Evolutionary conservation across 768 basidiomycete species (phyloP).

Genomic region (Phlebiopsis flavidoalba): DNA sequence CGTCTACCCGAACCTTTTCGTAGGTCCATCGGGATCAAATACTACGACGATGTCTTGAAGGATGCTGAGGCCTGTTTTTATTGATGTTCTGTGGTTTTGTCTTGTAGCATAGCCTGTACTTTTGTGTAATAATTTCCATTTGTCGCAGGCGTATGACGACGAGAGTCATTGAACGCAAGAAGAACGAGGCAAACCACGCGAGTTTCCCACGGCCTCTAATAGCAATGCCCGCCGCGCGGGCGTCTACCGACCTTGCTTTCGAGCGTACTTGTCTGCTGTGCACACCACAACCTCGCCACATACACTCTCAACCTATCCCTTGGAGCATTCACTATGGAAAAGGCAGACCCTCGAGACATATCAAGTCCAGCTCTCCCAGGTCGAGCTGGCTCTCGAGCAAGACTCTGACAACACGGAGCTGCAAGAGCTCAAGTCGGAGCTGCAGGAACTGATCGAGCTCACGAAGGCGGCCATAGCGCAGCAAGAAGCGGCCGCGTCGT

Average conservation of each 20-base stretch:
- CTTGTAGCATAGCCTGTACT: background rate
- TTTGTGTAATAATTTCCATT: background rate
- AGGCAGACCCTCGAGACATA: conserved; percentile 83
- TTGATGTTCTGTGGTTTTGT: background rate
- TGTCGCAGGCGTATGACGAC: background rate
- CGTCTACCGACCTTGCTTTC: background rate
- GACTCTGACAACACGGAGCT: conserved; percentile 77
- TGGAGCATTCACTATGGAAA: conserved; percentile 35
- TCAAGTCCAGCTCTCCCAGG: conserved; percentile 86
- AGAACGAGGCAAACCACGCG: too few relatives aligned
- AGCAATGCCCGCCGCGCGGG: background rate
- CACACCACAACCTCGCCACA: background rate
- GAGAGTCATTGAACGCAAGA: too few relatives aligned
- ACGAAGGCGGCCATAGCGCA: conserved; percentile 69
- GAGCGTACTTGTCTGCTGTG: background rate
- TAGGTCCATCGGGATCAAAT: background rate
- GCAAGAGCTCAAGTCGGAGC: conserved; percentile 65
- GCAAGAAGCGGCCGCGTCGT: conserved; percentile 56
- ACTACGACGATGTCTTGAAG: background rate
- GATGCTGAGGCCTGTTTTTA: background rate
- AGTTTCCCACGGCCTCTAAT: background rate
- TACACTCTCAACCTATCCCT: background rate
- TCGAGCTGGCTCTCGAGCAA: conserved; percentile 69
- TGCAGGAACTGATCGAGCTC: conserved; percentile 79
- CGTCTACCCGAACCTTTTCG: conserved; percentile 4